These are phyloP conservation scores for Dalbergia cultrata DNA, from an alignment of 306 rosid species.

Conservation along the genomic window DNA sequence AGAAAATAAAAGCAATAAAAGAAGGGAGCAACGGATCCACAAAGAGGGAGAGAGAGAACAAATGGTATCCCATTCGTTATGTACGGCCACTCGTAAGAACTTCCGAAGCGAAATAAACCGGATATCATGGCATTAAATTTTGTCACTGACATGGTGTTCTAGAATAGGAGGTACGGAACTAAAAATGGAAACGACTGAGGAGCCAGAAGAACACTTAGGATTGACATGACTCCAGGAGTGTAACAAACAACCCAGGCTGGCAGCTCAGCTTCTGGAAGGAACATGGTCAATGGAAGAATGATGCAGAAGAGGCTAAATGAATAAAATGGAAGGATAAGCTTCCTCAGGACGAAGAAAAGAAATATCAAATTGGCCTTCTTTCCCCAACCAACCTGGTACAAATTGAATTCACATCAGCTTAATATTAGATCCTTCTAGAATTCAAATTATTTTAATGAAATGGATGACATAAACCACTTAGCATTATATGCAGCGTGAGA, in stretches of 20 bases:
- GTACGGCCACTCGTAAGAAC: slow-evolving; percentile 94
- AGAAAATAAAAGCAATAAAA: too few species aligned
- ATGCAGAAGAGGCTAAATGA: slow-evolving; percentile 97
- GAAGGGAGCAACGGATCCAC: too few species aligned
- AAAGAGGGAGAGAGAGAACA: too few species aligned
- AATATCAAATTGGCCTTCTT: slow-evolving; percentile 89
- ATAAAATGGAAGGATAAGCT: slow-evolving; percentile 95
- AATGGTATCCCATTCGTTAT: too few species aligned
- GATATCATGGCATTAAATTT: slow-evolving; percentile 99
- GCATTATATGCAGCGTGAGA: slow-evolving; percentile 3
- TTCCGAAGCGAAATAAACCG: slow-evolving; percentile 88
- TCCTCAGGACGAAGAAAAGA: slow-evolving; percentile 93
- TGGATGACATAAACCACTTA: slow-evolving; percentile 27
- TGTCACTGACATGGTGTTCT: slow-evolving; percentile 98
- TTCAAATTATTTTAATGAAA: slow-evolving; percentile 39
- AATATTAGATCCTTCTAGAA: slow-evolving; percentile 31
- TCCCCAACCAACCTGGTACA: slow-evolving; percentile 76
- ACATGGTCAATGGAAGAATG: slow-evolving; percentile 98
- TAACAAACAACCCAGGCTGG: slow-evolving; percentile 98
- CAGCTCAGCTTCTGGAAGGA: slow-evolving; percentile 97
- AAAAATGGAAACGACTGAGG: slow-evolving; percentile 89
- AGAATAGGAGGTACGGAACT: slow-evolving; percentile 94
- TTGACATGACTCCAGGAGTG: slow-evolving; percentile 93
- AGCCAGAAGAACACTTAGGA: slow-evolving; percentile 86
- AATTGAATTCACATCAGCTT: slow-evolving; percentile 44